Evolutionary conservation across 345 rosid species (phyloP), one percentile per base, ranked within the genome.

Genomic region (Murraya paniculata): DNA sequence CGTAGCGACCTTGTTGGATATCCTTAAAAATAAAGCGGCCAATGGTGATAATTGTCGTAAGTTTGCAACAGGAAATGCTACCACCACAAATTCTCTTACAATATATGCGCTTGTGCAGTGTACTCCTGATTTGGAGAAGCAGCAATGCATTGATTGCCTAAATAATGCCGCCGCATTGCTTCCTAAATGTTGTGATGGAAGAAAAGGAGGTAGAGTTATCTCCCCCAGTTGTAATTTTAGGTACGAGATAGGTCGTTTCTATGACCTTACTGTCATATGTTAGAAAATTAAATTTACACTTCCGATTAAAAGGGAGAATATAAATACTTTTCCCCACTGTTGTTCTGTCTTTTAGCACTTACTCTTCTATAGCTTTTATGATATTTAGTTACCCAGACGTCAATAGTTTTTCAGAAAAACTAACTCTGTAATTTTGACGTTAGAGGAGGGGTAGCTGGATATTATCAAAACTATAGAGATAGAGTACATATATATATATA

Each of bases 31-130:
- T 2, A 60, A 5, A 55, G 85, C 90, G 0, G 84, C 79, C 0
- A 30, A 82, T 11, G 89, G 86, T 36, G 85, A 81, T 35, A 41
- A 81, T 2, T 57, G 14, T 18, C 61, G 68, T 13, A 77, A 89
- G 50, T 89, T 84, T 16, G 89, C 91, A 4, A 76, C 81, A 0
- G 88, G 87, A 10, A 65, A 61, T 9, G 4, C 62, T 0, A 69
- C 64, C 2, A 73, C 73, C 0, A 16, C 65, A 0, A 82, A 31
- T 3, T 84, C 18, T 25, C 0, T 6, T 4, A 75, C 7, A 3
- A 78, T 87, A 62, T 89, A 45, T 0, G 94, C 78, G 30, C 82
- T 74, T 25, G 72, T 41, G 5, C 92, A 89, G 9, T 87, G 94
- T 72, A 80, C 83, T 7, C 89, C 90, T 1, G 89, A 90, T 60